phyloP scores from a whole-genome alignment of 345 rosid species.

The Capsella bursapastoris region DNA sequence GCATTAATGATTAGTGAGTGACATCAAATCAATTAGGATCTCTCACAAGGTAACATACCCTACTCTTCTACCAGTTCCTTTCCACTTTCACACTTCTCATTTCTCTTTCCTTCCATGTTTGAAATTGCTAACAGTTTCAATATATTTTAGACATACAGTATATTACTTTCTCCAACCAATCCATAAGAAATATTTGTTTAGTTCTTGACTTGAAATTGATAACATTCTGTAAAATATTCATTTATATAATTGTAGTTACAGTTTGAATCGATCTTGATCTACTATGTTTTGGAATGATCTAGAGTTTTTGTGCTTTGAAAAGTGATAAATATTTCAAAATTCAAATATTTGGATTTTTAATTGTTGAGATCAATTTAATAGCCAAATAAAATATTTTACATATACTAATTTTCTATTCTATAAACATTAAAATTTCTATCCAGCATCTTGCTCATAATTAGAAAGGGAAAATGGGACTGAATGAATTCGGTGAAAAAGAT shows the following conservation, averaged over 20 bases:
- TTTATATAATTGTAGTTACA: neutral
- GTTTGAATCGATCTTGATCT: neutral
- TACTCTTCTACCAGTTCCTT: slow-evolving; percentile 7
- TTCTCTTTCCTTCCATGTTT: neutral
- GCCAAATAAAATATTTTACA: neutral
- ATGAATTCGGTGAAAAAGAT: slow-evolving; percentile 14
- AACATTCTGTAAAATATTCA: neutral
- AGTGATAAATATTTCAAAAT: neutral
- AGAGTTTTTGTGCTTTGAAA: neutral
- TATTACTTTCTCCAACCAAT: no score
- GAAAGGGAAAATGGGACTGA: slow-evolving; percentile 24
- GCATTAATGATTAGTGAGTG: slow-evolving; percentile 38
- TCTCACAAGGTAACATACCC: slow-evolving; percentile 25
- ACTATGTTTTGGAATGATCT: neutral
- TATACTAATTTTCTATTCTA: neutral
- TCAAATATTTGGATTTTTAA: neutral
- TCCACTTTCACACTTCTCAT: slow-evolving; percentile 15
- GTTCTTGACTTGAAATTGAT: no score
- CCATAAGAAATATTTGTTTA: no score
- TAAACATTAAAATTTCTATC: no score
- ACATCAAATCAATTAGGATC: slow-evolving; percentile 25
- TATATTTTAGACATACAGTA: neutral
- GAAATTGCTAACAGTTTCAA: neutral
- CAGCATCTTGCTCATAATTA: slow-evolving; percentile 1
- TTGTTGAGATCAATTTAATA: neutral